Percentiles rank a stretch among this genome's conserved stretches.
phyloP scores from a whole-genome alignment of 164 flowering plant genomes.

The Pachysandra terminalis region DNA sequence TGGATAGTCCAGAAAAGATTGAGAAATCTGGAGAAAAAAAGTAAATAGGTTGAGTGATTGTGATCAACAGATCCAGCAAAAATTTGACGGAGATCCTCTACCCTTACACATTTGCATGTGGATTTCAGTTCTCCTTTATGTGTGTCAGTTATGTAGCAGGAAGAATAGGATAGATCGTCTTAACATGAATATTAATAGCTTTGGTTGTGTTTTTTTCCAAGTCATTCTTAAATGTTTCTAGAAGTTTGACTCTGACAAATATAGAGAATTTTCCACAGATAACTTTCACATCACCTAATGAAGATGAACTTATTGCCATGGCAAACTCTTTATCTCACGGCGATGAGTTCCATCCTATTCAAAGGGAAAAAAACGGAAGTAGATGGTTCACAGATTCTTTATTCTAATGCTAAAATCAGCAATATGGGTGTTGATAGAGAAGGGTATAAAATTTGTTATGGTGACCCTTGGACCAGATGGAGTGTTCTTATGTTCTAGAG shows the following conservation, averaged over 20 bases:
- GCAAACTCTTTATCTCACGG: conserved; percentile 66
- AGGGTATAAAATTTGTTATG: conserved; percentile 61
- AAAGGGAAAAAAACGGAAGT: conserved; percentile 18
- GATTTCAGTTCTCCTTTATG: no score
- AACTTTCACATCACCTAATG: conserved; percentile 80
- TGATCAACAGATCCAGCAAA: not conserved
- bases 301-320: conserved; percentile 93
- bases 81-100: not conserved
- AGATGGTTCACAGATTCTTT: conserved; percentile 37
- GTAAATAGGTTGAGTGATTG: not conserved
- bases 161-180: not conserved
- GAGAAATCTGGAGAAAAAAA: not conserved
- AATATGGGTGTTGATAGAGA: conserved; percentile 58
- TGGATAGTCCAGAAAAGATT: not conserved
- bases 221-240: not conserved
- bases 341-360: conserved; percentile 31
- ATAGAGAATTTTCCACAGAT: conserved; percentile 35
- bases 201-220: not conserved
- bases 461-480: conserved; percentile 85
- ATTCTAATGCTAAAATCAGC: conserved; percentile 61
- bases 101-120: not conserved
- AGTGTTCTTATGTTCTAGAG: conserved; percentile 61
- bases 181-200: not conserved
- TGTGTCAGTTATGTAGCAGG: not conserved
- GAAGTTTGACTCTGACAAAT: not conserved